Percentiles rank a stretch among this genome's conserved stretches.
phyloP scores from a whole-genome alignment of 345 rosid genomes.

The Melastoma malabathricum region DNA sequence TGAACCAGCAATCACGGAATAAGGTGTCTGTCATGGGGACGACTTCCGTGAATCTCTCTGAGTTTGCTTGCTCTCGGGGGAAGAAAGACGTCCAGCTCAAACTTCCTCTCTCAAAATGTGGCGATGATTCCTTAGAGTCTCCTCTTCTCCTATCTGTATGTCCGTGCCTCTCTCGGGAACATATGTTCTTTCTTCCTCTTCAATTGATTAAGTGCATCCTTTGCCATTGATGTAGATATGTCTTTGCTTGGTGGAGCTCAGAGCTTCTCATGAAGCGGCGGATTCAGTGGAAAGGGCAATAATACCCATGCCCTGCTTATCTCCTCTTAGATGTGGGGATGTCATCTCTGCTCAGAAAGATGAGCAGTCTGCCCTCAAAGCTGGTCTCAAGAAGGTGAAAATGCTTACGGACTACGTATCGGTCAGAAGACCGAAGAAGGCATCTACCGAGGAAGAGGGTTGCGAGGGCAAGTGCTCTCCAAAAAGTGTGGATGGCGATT shows the following conservation, averaged over 20 bases:
- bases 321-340: conserved; percentile 39
- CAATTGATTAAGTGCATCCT: neutral
- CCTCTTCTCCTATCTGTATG: conserved; percentile 35
- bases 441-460: conserved; percentile 50
- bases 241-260: conserved; percentile 55
- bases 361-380: conserved; percentile 74
- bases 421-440: conserved; percentile 45
- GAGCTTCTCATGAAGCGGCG: conserved; percentile 42
- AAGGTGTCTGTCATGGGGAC: conserved; percentile 48
- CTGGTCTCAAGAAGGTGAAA: conserved; percentile 78
- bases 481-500: conserved; percentile 66
- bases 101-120: conserved; percentile 33
- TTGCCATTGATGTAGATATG: conserved; percentile 37
- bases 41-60: conserved; percentile 50
- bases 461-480: conserved; percentile 57
- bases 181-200: conserved; percentile 2
- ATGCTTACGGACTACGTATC: conserved; percentile 65
- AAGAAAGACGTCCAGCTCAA: conserved; percentile 49
- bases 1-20: conserved; percentile 36
- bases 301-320: conserved; percentile 48
- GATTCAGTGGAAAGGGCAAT: conserved; percentile 41
- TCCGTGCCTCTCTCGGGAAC: conserved; percentile 1
- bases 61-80: conserved; percentile 34
- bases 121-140: conserved; percentile 18
- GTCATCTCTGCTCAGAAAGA: conserved; percentile 38